Conservation (phyloP, 2,329 filamentous ascomycete species). For the Akanthomyces dipterigenus region DNA sequence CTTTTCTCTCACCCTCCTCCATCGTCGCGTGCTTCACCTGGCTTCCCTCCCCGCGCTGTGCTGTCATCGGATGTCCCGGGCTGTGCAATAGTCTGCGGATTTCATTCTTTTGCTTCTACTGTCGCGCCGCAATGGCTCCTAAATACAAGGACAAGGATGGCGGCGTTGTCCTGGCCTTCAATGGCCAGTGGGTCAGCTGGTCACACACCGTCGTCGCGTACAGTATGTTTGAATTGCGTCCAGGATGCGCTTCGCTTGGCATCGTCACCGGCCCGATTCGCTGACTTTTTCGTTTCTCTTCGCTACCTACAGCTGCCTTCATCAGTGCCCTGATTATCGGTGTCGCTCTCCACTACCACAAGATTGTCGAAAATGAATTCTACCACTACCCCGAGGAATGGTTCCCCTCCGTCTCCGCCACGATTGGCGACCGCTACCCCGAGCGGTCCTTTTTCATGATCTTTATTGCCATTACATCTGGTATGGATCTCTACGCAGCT, state of each 20-base stretch:
- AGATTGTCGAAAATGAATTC: constrained; percentile 96
- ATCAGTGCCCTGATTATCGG: constrained; percentile 79
- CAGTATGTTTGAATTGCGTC: constrained; percentile 41
- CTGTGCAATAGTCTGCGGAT: background rate
- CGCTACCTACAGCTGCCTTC: constrained; percentile 61
- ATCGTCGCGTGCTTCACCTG: constrained; percentile 5
- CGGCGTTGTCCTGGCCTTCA: constrained; percentile 58
- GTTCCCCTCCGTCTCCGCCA: constrained; percentile 94
- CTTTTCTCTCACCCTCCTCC: background rate
- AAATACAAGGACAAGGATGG: constrained; percentile 60
- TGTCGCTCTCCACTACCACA: constrained; percentile 78
- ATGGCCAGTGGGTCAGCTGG: constrained; percentile 87
- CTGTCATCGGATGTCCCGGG: constrained; percentile 5
- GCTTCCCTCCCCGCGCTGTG: background rate
- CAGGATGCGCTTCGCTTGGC: background rate
- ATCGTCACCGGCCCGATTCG: background rate
- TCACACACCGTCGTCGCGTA: constrained; percentile 80
- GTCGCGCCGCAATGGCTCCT: constrained; percentile 31
- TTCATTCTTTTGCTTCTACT: constrained; percentile 6
- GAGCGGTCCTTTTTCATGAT: constrained; percentile 96
- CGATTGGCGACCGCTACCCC: constrained; percentile 94
- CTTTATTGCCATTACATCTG: constrained; percentile 93
- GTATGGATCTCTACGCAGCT: constrained; percentile 35
- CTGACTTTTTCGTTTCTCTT: background rate
- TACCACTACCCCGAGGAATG: constrained; percentile 92